Base-by-base conservation (phyloP, 331 rosid genomes). In the Stylosanthes scabra region DNA sequence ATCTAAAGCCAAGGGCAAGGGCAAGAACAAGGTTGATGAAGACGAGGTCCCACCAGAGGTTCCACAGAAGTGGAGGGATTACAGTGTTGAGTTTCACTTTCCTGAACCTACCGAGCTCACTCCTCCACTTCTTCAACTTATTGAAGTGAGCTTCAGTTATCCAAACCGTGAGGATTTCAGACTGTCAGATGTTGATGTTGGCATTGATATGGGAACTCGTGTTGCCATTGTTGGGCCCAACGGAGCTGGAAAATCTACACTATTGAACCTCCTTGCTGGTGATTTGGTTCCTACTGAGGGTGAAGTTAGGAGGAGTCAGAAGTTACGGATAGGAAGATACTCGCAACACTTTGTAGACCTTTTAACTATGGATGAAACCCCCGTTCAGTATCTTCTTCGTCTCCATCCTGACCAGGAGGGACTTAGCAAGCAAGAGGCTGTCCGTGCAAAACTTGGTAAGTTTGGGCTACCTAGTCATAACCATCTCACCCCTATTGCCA, bases 91-190 rank as follows among this genome's bases (percentile, higher is more conserved):
- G 84, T 92, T 92, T 77, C 98, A 92, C 82, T 92, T 92, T 72
- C 98, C 98, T 34, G 96, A 92, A 81, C 98, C 96, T 61, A 92
- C 98, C 11, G 98, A 92, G 84, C 98, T 92, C 55, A 90, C 98
- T 12, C 98, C 98, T 40, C 98, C 98, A 15, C 91, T 92, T 66
- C 69, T 92, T 84, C 98, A 92, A 82, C 93, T 92, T 68, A 81
- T 92, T 78, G 96, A 92, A 74, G 96, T 88, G 63, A 90, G 96
- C 86, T 92, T 92, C 70, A 92, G 96, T 74, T 92, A 92, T 75
- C 96, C 98, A 11, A 90, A 86, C 58, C 80, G 98, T 29, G 74
- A 49, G 72, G 98, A 92, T 82, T 92, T 92, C 63, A 85, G 88
- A 81, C 91, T 92, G 27, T 88, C 88, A 2, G 15, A 88, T 79